Base-by-base conservation (phyloP, 2,329 filamentous ascomycete species). In the Epichloe gansuensis region DNA sequence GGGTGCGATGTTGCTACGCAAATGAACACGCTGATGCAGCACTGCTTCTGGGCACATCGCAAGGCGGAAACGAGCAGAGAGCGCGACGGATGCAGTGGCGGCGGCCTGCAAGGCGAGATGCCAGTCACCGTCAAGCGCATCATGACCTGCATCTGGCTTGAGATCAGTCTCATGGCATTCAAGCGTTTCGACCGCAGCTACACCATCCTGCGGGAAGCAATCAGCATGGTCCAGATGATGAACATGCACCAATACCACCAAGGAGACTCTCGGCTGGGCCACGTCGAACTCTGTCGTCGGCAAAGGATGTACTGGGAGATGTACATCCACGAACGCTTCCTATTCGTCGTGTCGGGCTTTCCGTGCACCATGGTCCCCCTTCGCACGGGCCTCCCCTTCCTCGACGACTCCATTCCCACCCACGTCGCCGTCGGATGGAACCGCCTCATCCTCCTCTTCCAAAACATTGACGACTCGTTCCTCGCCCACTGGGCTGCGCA, bases 321-420 rank as follows among this genome's bases (percentile, higher is more conserved):
- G 23, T 60, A 59, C 35, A 58, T 60, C 25, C 58, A 59, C 50
- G 58, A 60, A 58, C 71, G 77, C 15, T 80, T 79, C 58, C 58
- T 76, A n/a, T 72, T 73, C 36, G 72, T 79, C 27, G 64, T 74
- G 4, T 71, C 75, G 40, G 75, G 75, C 43, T 71, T 71, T 5
- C 66, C 68, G 2, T 65, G 65, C 31, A 60, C 64, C 15, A 58
- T 71, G 54, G 57, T 58, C 8, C 64, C 67, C 0, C 63, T 71
- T 6, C 52, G 56, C 15, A 60, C 60, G 1, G 63, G 64, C 4
- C 56, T 65, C 66, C 1, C 66, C 1, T 44, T 59, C 2, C 38
- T 57, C 9, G 69, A 71, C 54, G 51, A 58, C 2, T 61, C 56
- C 23, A 68, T 71, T 15, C 66, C 68, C 0, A 53, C 62, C 5